Evolutionary conservation across 139 green algal genomes (phyloP).

Genomic region (Coccomyxa sp.): DNA sequence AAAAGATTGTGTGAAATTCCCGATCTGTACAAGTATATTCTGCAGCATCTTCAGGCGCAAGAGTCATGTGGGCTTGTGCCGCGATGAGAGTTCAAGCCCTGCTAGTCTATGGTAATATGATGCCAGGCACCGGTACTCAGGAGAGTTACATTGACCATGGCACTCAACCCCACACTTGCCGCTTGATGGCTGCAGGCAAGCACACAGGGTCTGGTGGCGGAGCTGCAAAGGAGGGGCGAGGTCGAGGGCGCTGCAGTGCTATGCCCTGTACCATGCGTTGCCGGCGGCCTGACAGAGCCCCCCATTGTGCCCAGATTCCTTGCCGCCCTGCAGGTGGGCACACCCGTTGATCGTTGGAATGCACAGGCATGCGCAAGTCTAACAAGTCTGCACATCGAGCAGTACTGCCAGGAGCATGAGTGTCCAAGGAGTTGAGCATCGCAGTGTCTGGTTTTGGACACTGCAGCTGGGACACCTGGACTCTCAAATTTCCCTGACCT

Average conservation of each 20-base stretch:
- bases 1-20: too few relatives aligned
- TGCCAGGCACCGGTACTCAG: too few relatives aligned
- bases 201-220: slow-evolving; percentile 61
- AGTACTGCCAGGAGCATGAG: not conserved
- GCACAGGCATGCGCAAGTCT: not conserved
- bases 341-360: not conserved
- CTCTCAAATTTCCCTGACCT: too few relatives aligned
- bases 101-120: not conserved
- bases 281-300: slow-evolving; percentile 60
- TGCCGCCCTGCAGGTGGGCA: slow-evolving; percentile 34
- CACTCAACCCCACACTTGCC: not conserved
- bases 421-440: not conserved
- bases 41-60: too few relatives aligned
- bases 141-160: too few relatives aligned
- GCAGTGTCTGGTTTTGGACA: not conserved
- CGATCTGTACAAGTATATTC: too few relatives aligned
- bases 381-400: not conserved
- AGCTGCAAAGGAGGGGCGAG: slow-evolving; percentile 38
- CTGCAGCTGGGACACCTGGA: not conserved
- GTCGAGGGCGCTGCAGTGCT: slow-evolving; percentile 43
- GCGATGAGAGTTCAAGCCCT: not conserved
- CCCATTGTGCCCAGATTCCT: slow-evolving; percentile 68
- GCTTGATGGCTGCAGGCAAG: slow-evolving; percentile 32
- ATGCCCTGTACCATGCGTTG: slow-evolving; percentile 64
- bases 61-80: not conserved